These are phyloP conservation scores for Kappamyces sp. DNA, from an alignment of 192 early-diverging fungal species.

Conservation along the genomic window DNA sequence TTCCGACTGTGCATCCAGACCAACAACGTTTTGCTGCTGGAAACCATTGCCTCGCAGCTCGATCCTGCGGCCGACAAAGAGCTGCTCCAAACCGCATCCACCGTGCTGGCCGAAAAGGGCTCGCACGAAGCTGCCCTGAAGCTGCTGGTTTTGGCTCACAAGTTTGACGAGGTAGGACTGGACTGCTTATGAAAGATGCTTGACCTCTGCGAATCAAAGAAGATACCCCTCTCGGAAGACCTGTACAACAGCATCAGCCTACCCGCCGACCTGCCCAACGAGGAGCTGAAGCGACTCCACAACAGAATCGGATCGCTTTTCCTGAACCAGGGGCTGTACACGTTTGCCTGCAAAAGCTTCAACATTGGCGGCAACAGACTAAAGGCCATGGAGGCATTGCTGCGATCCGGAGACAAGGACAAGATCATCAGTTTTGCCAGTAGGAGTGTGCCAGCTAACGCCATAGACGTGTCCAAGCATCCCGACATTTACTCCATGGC, in stretches of 20 bases:
- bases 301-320: constrained; percentile 31
- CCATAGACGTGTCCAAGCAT: constrained; percentile 45
- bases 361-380: constrained; percentile 45
- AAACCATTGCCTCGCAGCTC: constrained; percentile 27
- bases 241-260: constrained; percentile 28
- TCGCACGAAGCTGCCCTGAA: constrained; percentile 28
- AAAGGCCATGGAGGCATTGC: constrained; percentile 46
- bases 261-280: constrained; percentile 10
- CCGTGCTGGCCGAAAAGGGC: constrained; percentile 23
- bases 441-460: no score
- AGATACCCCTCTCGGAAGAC: constrained; percentile 41
- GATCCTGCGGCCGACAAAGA: constrained; percentile 27
- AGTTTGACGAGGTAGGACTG: constrained; percentile 32
- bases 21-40: constrained; percentile 28
- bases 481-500: constrained; percentile 51
- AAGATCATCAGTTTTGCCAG: constrained; percentile 58
- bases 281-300: constrained; percentile 18
- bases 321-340: constrained; percentile 36
- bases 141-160: constrained; percentile 26
- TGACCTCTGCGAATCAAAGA: constrained; percentile 28
- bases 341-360: constrained; percentile 50
- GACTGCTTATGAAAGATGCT: constrained; percentile 21
- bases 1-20: constrained; percentile 42
- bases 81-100: constrained; percentile 26
- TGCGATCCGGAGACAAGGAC: constrained; percentile 49